Evolutionary conservation across 139 green algal genomes (phyloP).

Genomic region (Eudorina sp.): DNA sequence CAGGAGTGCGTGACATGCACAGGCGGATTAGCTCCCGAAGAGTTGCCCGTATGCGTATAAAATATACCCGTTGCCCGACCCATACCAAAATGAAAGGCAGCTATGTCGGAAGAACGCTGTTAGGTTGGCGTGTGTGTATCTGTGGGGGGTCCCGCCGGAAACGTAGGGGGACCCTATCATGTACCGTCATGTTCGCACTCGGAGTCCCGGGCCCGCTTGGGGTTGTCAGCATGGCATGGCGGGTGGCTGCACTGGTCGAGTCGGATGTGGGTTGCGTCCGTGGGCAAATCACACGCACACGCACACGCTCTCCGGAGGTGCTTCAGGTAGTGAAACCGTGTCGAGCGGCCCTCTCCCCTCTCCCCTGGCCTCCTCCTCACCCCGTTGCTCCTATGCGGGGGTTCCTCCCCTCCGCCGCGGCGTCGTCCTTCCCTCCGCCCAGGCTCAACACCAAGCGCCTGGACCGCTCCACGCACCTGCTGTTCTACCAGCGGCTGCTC

Average conservation of each 20-base stretch:
- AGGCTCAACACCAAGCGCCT: conserved; percentile 60
- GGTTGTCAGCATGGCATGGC: no score
- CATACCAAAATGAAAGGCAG: no score
- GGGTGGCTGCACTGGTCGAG: no score
- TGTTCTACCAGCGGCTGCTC: conserved; percentile 59
- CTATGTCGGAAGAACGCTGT: no score
- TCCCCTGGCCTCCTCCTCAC: background rate
- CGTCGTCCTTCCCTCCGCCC: background rate
- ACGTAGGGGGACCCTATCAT: no score
- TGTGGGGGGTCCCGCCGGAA: background rate
- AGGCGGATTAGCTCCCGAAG: background rate
- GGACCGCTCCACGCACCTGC: conserved; percentile 54
- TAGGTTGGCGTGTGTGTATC: no score
- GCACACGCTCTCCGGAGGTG: background rate
- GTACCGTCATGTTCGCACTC: no score
- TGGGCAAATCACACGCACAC: background rate
- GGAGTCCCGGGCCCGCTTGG: no score
- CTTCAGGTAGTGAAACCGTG: background rate
- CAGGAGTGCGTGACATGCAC: no score
- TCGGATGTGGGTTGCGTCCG: no score
- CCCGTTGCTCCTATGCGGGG: no score
- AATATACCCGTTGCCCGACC: no score
- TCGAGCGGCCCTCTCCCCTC: background rate
- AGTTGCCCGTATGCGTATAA: background rate
- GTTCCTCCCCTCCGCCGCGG: background rate